Base-by-base conservation (phyloP, 352 stramenopile species). In the Phytophthora sojae region DNA sequence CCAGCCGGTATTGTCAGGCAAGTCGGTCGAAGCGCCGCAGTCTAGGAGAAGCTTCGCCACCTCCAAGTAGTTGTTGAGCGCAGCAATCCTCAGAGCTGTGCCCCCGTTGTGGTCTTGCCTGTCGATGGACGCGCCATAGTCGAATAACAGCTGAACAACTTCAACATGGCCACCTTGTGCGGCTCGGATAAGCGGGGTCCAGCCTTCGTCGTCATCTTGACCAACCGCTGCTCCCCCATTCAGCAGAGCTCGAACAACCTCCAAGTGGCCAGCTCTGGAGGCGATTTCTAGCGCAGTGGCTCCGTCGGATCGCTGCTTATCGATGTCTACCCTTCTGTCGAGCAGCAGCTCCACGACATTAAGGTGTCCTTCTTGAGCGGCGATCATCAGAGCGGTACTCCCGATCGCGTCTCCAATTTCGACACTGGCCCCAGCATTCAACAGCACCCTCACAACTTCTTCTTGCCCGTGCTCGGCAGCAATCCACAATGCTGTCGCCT, bases 51-150 rank as follows among this genome's bases (percentile, higher is more conserved):
- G 49, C 4, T 29, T 32, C 60, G 69, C 53, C 25, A 73, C 45
- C 7, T 64, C 26, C 5, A 61, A 17, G 26, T 76, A 67, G 5
- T 57, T 58, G 35, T 79, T 63, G 4, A 73, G 57, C 1, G 72
- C 57, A 2, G 72, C 62, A 30, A 79, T 67, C 26, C 63, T 61
- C 17, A 79, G 25, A n/a, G 72, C 67, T 12, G 67, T 67, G 2
- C 56, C 67, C 15, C 72, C 72, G 19, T 70, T 73, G 26, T 65
- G 55, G 53, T 67, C 69, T 52, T 59, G 64, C 12, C 30, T 61
- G 55, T 79, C 58, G 14, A 76, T 61, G 4, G n/a, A 47, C n/a
- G 72, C 56, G 8, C 53, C 35, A 17, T 30, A 51, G 26, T 73
- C 49, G 12, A 73, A 25, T 21, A 73, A 21, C 25, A 62, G 23